Evolutionary conservation across 2,329 filamentous ascomycete genomes (phyloP).

Genomic region (Diatrype stigma): DNA sequence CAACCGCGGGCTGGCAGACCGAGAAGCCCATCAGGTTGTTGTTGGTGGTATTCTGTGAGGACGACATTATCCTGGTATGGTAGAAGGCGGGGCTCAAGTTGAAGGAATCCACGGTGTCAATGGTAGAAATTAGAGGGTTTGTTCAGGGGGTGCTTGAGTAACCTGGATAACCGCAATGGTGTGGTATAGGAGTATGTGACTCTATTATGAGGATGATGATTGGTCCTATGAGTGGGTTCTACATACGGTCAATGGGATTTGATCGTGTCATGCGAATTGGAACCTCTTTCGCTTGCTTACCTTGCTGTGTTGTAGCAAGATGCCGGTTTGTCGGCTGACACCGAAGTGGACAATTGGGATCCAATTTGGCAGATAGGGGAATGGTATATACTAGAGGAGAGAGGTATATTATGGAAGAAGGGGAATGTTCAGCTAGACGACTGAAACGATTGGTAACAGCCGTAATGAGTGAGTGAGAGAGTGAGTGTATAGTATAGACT

Average conservation of each 20-base stretch:
- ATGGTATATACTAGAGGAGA: background rate
- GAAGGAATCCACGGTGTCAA: conserved; percentile 15
- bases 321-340: background rate
- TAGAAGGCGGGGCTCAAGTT: conserved; percentile 5
- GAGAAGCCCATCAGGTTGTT: conserved; percentile 48
- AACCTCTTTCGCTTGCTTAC: background rate
- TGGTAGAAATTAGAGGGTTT: conserved; percentile 1
- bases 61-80: conserved; percentile 24
- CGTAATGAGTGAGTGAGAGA: no score
- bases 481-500: no score
- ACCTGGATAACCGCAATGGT: background rate
- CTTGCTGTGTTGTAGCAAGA: background rate
- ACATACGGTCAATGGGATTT: no score
- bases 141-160: background rate
- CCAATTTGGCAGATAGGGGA: background rate
- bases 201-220: background rate
- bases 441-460: background rate
- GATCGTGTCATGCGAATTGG: no score
- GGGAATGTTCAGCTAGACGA: background rate
- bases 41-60: conserved; percentile 30
- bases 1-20: conserved; percentile 55
- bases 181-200: background rate
- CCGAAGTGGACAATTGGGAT: background rate
- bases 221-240: background rate
- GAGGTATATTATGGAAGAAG: background rate